Base-by-base conservation (phyloP, 257 asterid species). In the Gentiana macrophylla region DNA sequence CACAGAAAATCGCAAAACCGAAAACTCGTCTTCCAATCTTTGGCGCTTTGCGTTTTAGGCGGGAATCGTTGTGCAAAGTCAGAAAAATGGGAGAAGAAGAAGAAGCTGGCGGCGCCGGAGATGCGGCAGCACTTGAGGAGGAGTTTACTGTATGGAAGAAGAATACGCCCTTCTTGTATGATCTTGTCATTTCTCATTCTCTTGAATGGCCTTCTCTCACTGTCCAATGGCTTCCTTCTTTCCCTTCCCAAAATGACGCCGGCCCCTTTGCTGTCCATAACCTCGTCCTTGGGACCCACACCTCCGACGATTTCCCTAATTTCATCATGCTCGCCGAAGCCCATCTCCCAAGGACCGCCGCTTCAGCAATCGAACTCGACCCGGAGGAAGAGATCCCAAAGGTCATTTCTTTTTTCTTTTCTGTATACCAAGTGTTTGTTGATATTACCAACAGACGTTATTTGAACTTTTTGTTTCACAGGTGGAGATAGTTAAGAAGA, bases 181-280 rank as follows among this genome's bases (percentile, higher is more conserved):
- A 92, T 63, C 78, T 88, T 43, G 91, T 88, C 48, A 72, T 88
- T 62, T 88, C 86, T 61, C 94, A 85, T 71, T 64, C 95, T 35
- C 86, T 92, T 32, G 97, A 92, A 76, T 92, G 98, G 97, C 94
- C 95, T 35, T 92, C 98, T 35, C 95, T 92, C 75, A 92, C 98
- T 32, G 98, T 92, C 38, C 84, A 92, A 60, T 92, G 97, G 89
- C 79, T 88, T 32, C 94, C 89, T 12, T 67, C 61, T 47, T 77
- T 75, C 35, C 84, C 85, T 2, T 44, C 75, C 13, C 53, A 75
- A 41, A 10, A 41, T 58, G 73, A 52, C 47, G 76, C 58, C 12
- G 85, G 72, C 2, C 78, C 81, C 55, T 72, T 85, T 56, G 55
- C 78, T 38, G 71, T 68, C 49, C 89, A 87, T 70, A 79, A 74